Percentiles rank a stretch among this genome's conserved stretches.
These are phyloP conservation scores for Fusarium sp. DNA, from an alignment of 2,329 filamentous ascomycete species.

Conservation along the genomic window DNA sequence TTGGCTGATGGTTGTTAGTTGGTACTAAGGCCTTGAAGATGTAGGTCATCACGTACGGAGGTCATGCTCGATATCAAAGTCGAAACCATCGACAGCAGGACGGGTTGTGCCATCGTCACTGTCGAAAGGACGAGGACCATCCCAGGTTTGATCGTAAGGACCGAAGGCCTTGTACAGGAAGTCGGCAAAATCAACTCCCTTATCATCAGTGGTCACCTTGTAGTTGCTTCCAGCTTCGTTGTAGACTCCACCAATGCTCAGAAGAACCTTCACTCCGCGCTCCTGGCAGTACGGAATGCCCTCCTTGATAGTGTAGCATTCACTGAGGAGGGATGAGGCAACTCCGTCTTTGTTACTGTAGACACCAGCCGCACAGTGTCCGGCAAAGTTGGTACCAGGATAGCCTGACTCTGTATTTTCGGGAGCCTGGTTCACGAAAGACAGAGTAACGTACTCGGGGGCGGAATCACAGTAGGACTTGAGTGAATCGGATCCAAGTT, in stretches of 20 bases:
- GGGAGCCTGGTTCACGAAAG: slow-evolving; percentile 50
- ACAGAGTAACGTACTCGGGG: slow-evolving; percentile 49
- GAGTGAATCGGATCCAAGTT: slow-evolving; percentile 46
- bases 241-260: slow-evolving; percentile 52
- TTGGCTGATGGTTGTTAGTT: slow-evolving; percentile 39
- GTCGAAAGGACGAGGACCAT: slow-evolving; percentile 52
- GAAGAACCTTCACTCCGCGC: slow-evolving; percentile 53
- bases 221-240: slow-evolving; percentile 44
- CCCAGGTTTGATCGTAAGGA: slow-evolving; percentile 44
- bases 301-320: slow-evolving; percentile 48
- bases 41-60: slow-evolving; percentile 40
- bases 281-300: slow-evolving; percentile 53
- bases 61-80: slow-evolving; percentile 52
- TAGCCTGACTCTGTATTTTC: slow-evolving; percentile 47
- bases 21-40: neutral
- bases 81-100: slow-evolving; percentile 52
- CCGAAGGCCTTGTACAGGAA: slow-evolving; percentile 52
- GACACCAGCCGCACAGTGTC: slow-evolving; percentile 46
- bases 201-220: slow-evolving; percentile 41
- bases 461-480: slow-evolving; percentile 48
- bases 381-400: slow-evolving; percentile 52
- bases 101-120: slow-evolving; percentile 32
- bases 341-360: slow-evolving; percentile 37
- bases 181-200: slow-evolving; percentile 49
- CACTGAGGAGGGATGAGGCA: slow-evolving; percentile 44